Evolutionary conservation across 2,329 filamentous ascomycete species (phyloP).

Genomic region (Colletotrichum shisoi): DNA sequence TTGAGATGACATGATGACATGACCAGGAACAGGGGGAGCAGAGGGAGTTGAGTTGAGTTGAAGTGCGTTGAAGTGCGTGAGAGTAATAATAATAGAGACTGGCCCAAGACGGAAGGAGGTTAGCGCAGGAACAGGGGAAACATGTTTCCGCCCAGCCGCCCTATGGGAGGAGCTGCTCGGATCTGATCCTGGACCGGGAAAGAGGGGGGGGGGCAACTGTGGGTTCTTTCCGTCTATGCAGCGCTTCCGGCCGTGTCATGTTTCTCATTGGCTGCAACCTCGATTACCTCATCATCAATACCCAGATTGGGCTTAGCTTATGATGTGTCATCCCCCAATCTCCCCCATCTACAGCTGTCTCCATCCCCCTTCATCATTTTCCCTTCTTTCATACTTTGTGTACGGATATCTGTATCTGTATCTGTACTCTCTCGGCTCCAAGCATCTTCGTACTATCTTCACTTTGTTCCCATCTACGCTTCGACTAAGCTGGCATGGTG

Average conservation of each 20-base stretch:
- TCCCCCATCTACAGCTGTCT: neutral
- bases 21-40: slow-evolving; percentile 33
- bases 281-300: slow-evolving; percentile 24
- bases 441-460: too few species aligned
- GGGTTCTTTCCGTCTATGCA: slow-evolving; percentile 22
- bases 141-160: slow-evolving; percentile 18
- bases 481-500: too few species aligned
- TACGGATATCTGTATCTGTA: too few species aligned
- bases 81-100: slow-evolving; percentile 22
- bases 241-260: neutral
- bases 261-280: neutral
- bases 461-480: too few species aligned
- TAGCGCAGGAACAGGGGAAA: slow-evolving; percentile 26
- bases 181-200: slow-evolving; percentile 20
- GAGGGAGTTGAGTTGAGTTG: neutral
- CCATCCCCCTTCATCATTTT: neutral
- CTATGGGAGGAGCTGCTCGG: slow-evolving; percentile 16
- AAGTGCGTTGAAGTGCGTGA: neutral
- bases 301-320: neutral
- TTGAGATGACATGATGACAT: neutral
- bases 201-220: slow-evolving; percentile 27
- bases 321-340: neutral
- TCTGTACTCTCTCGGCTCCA: neutral
- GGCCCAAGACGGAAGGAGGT: slow-evolving; percentile 9
- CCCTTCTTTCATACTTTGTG: neutral